These are phyloP conservation scores for Erythrophleum fordii DNA, from an alignment of 306 rosid species.

Conservation along the genomic window DNA sequence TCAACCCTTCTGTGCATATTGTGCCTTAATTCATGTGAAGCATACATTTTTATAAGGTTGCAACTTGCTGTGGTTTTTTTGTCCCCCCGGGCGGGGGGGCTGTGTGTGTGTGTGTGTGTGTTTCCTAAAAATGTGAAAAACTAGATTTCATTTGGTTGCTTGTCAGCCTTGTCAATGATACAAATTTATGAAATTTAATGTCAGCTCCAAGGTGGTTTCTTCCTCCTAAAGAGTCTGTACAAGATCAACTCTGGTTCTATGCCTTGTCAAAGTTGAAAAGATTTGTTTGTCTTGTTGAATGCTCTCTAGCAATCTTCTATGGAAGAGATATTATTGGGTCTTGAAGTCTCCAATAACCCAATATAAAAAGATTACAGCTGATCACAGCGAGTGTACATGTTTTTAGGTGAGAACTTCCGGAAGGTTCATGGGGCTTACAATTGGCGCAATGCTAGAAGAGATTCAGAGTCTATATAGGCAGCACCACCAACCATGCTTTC, in stretches of 20 bases:
- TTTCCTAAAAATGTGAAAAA: slow-evolving; percentile 18
- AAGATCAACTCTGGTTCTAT: slow-evolving; percentile 44
- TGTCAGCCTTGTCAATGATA: slow-evolving; percentile 40
- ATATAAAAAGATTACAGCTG: slow-evolving; percentile 22
- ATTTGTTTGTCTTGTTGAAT: slow-evolving; percentile 48
- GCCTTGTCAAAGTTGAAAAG: slow-evolving; percentile 43
- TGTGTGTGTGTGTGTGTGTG: slow-evolving; percentile 18
- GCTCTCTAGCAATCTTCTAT: slow-evolving; percentile 49
- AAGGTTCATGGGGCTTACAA: slow-evolving; percentile 92
- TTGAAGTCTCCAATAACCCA: slow-evolving; percentile 29
- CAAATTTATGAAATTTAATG: slow-evolving; percentile 44
- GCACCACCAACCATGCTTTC: slow-evolving; percentile 98
- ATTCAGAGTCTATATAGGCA: slow-evolving; percentile 89
- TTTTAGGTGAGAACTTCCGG: slow-evolving; percentile 97
- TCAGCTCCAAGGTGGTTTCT: slow-evolving; percentile 46
- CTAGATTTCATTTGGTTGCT: slow-evolving; percentile 38
- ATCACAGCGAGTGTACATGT: slow-evolving; percentile 43
- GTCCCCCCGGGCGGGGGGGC: not conserved
- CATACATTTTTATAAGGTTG: slow-evolving; percentile 13
- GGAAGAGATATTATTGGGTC: slow-evolving; percentile 24
- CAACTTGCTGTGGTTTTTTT: not conserved
- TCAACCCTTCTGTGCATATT: slow-evolving; percentile 19
- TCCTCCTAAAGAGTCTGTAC: slow-evolving; percentile 47
- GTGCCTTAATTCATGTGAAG: not conserved
- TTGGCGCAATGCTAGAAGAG: slow-evolving; percentile 98